Percentiles rank a stretch among this genome's conserved stretches.
Conservation (phyloP, 257 asterid species). For the Cruciata laevipes region DNA sequence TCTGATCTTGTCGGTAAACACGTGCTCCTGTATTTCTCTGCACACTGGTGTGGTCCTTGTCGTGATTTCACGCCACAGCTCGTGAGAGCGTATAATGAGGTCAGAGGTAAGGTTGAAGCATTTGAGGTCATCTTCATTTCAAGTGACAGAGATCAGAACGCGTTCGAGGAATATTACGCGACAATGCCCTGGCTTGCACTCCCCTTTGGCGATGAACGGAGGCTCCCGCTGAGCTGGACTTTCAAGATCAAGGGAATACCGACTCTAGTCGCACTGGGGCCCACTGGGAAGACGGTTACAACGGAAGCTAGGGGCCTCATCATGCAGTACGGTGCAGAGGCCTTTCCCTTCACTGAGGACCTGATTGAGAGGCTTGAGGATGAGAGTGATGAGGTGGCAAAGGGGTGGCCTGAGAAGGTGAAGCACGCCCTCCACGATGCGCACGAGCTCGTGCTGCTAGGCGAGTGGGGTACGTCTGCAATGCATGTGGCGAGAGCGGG, state of each 20-base stretch:
- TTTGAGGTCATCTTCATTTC: constrained; percentile 69
- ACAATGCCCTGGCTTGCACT: constrained; percentile 82
- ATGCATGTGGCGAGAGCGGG: constrained; percentile 54
- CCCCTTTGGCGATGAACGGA: constrained; percentile 56
- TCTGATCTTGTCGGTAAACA: constrained; percentile 65
- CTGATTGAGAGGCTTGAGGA: constrained; percentile 58
- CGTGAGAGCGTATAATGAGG: constrained; percentile 37
- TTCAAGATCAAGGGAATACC: constrained; percentile 81
- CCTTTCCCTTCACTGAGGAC: constrained; percentile 75
- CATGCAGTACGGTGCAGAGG: constrained; percentile 47
- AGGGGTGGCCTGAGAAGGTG: constrained; percentile 62
- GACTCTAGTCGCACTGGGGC: constrained; percentile 57
- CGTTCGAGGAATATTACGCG: constrained; percentile 60
- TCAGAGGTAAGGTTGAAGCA: constrained; percentile 34
- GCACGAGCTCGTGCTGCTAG: constrained; percentile 60
- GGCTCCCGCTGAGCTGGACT: constrained; percentile 30
- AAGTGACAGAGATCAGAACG: constrained; percentile 52
- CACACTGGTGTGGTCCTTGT: constrained; percentile 87
- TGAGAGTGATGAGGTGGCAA: constrained; percentile 52
- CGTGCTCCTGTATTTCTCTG: constrained; percentile 66
- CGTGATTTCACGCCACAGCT: constrained; percentile 68
- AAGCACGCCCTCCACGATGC: constrained; percentile 35
- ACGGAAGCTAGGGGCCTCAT: constrained; percentile 51
- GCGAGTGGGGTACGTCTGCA: constrained; percentile 39
- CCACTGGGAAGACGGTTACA: constrained; percentile 56